A percentile compares a stretch with the other conserved stretches of the same genome.
Conservation (phyloP, 129 eudicot genomes). For the Silybum marianum region DNA sequence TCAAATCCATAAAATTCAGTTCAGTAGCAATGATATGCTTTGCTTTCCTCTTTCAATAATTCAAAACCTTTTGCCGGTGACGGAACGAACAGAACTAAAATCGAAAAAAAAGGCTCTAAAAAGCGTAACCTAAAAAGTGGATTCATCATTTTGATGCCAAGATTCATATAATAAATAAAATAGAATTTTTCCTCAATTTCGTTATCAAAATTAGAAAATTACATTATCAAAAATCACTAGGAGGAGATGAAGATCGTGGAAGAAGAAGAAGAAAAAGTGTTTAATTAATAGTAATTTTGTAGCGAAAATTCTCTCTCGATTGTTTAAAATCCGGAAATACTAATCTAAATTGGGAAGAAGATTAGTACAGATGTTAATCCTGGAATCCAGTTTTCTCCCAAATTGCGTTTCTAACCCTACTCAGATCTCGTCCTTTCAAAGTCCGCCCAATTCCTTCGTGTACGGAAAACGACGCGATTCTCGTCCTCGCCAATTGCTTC, state of each 20-base stretch:
- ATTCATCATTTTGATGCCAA: conserved; percentile 11
- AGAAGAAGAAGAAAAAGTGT: not conserved
- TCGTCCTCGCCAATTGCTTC: conserved; percentile 36
- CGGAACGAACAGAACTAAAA: not conserved
- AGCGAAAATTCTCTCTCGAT: conserved; percentile 22
- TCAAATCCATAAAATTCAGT: not conserved
- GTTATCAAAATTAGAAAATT: conserved; percentile 23
- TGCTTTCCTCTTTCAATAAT: conserved; percentile 17
- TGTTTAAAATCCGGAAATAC: conserved; percentile 24
- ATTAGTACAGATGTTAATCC: conserved; percentile 40
- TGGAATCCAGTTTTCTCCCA: conserved; percentile 87
- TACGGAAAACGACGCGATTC: conserved; percentile 51
- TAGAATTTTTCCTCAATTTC: conserved; percentile 1
- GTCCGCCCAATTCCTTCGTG: conserved; percentile 91
- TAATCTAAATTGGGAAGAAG: conserved; percentile 14
- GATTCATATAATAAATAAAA: not conserved
- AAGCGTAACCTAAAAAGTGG: not conserved
- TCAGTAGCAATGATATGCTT: not conserved
- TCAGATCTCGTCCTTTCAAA: conserved; percentile 82
- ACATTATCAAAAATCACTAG: conserved; percentile 13
- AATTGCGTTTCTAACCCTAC: conserved; percentile 79
- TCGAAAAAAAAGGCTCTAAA: not conserved
- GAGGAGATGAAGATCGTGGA: not conserved
- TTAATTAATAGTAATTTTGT: conserved; percentile 6
- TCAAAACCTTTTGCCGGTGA: conserved; percentile 8